Percentiles rank a stretch among this genome's conserved stretches.
Evolutionary conservation across 805 yeast species (phyloP).

Genomic region (Komagataella pastoris): DNA sequence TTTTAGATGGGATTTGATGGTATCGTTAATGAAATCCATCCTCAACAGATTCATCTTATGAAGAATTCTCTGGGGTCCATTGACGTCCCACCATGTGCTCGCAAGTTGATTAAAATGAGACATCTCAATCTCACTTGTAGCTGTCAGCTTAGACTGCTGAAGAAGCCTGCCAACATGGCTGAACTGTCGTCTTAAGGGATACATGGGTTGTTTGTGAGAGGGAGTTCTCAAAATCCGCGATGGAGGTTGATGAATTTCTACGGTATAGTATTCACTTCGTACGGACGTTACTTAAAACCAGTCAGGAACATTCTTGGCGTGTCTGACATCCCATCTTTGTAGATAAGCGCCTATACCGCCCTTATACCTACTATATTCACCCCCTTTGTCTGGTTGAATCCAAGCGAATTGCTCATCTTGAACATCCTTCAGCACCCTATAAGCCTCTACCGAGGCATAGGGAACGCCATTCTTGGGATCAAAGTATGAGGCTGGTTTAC

Average conservation of each 20-base stretch:
- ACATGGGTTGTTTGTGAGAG: background rate
- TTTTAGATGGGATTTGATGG: constrained; percentile 30
- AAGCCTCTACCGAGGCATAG: constrained; percentile 74
- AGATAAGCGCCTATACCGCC: constrained; percentile 28
- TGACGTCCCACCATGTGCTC: constrained; percentile 94
- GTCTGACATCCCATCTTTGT: constrained; percentile 25
- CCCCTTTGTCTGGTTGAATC: constrained; percentile 36
- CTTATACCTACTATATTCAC: constrained; percentile 17
- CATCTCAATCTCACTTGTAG: background rate
- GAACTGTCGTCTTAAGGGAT: background rate
- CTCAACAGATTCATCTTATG: constrained; percentile 90
- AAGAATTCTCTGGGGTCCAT: constrained; percentile 85
- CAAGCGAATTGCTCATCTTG: constrained; percentile 44
- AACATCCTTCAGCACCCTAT: constrained; percentile 39
- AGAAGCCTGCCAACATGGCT: background rate
- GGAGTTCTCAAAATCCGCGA: background rate
- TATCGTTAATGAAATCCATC: constrained; percentile 71
- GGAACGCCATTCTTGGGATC: constrained; percentile 88
- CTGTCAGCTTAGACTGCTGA: background rate
- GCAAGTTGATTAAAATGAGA: constrained; percentile 78
- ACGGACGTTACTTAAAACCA: constrained; percentile 37
- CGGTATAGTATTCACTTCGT: background rate
- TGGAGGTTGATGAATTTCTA: constrained; percentile 1
- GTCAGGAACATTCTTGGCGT: constrained; percentile 81
- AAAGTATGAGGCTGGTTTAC: constrained; percentile 66